A percentile compares a stretch with the other conserved stretches of the same genome.
Conservation (phyloP, 2,329 filamentous ascomycete species). For the Diaporthe batatas region DNA sequence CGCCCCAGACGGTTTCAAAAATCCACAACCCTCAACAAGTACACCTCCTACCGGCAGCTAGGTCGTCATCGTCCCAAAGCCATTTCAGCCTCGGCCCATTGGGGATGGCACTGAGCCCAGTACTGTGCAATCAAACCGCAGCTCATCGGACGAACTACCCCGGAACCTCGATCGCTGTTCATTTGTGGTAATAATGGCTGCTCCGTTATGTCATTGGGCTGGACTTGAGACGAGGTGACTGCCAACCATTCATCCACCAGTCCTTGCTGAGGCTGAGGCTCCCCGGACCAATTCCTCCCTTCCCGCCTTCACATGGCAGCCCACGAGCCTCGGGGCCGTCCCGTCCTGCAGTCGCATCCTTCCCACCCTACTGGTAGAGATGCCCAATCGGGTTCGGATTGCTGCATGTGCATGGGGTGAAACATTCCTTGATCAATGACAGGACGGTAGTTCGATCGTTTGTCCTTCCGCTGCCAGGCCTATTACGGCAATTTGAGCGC, state of each 20-base stretch:
- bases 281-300: not conserved
- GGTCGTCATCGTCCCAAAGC: not conserved
- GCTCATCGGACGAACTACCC: constrained; percentile 1
- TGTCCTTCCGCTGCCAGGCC: constrained; percentile 19
- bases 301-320: constrained; percentile 5
- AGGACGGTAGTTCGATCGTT: constrained; percentile 22
- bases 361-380: not conserved
- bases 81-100: constrained; percentile 8
- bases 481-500: constrained; percentile 9
- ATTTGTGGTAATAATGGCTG: no score
- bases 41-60: not conserved
- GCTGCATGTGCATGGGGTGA: constrained; percentile 10
- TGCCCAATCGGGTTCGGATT: not conserved
- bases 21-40: not conserved
- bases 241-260: no score
- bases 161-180: not conserved
- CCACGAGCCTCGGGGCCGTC: constrained; percentile 26
- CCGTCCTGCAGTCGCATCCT: constrained; percentile 12
- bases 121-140: not conserved
- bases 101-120: not conserved
- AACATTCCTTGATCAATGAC: constrained; percentile 8
- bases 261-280: no score
- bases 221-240: not conserved
- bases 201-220: not conserved
- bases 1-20: not conserved